phyloP scores from a whole-genome alignment of 2,329 filamentous ascomycete species.

The Colletotrichum cuscutae region DNA sequence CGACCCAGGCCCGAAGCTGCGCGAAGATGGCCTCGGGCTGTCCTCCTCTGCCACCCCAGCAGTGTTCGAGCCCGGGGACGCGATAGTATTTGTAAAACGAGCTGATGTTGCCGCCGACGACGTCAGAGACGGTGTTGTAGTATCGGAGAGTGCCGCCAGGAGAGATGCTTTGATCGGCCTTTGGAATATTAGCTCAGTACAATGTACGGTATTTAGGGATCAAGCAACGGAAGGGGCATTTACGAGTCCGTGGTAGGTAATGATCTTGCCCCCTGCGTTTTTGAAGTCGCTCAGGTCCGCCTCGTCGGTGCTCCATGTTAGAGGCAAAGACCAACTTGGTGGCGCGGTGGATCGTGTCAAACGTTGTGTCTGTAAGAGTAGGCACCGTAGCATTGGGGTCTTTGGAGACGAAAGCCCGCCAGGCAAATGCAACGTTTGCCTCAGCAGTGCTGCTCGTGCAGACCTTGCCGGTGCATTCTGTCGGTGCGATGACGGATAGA shows the following conservation, averaged over 20 bases:
- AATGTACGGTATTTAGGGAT: rapidly evolving
- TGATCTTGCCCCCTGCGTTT: conserved; percentile 52
- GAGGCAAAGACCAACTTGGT: not conserved
- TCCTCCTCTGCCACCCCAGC: conserved; percentile 40
- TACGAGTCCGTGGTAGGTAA: conserved; percentile 46
- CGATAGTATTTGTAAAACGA: conserved; percentile 45
- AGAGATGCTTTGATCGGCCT: conserved; percentile 38
- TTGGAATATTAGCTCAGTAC: not conserved
- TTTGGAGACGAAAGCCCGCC: not conserved
- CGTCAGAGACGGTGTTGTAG: conserved; percentile 39
- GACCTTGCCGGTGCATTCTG: not conserved
- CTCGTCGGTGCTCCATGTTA: conserved; percentile 1
- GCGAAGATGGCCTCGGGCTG: conserved; percentile 39
- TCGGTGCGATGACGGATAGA: not conserved
- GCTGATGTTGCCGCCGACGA: conserved; percentile 23
- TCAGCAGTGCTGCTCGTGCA: not conserved
- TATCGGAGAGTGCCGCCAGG: conserved; percentile 38
- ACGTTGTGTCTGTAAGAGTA: not conserved
- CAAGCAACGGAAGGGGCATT: not conserved
- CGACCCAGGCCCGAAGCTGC: conserved; percentile 43
- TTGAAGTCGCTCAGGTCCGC: conserved; percentile 46
- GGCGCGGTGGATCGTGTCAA: not conserved
- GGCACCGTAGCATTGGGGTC: not conserved
- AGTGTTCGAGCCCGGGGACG: conserved; percentile 45
- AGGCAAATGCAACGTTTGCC: not conserved